Conservation (phyloP, 805 yeast genomes). For the Teunomyces barrocoloradensis region DNA sequence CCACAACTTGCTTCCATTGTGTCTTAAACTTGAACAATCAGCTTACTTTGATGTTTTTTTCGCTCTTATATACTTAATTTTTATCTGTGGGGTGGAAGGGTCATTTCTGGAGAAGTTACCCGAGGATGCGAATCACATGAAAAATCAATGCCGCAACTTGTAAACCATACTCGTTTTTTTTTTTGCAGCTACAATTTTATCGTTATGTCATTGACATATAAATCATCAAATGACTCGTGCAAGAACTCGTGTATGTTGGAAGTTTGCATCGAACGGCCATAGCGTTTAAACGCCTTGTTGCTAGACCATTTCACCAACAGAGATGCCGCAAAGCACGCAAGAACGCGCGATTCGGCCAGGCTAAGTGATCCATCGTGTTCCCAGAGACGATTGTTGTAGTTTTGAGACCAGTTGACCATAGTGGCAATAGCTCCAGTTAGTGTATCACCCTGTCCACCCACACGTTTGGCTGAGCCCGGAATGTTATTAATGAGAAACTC, state of each 20-base stretch:
- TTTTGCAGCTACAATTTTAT: constrained; percentile 1
- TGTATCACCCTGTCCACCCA: constrained; percentile 97
- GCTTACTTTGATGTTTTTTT: neutral
- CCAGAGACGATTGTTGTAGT: constrained; percentile 63
- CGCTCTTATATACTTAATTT: neutral
- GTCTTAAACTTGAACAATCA: neutral
- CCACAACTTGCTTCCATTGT: constrained; percentile 44
- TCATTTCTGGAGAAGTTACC: neutral
- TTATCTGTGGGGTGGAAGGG: neutral
- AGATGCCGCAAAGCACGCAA: constrained; percentile 74
- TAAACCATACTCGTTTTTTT: neutral
- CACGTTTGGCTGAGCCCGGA: constrained; percentile 73
- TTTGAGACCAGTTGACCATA: constrained; percentile 73
- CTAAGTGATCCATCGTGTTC: constrained; percentile 1
- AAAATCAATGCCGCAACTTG: neutral
- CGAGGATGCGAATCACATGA: constrained; percentile 2
- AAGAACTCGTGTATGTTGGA: constrained; percentile 72
- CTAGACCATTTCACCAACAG: constrained; percentile 66
- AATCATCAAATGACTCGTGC: constrained; percentile 50
- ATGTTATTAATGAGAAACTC: constrained; percentile 41
- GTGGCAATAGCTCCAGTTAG: constrained; percentile 84
- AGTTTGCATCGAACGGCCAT: constrained; percentile 82
- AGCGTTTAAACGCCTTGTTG: constrained; percentile 56
- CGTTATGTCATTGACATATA: constrained; percentile 1
- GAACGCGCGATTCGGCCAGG: constrained; percentile 27